phyloP scores from a whole-genome alignment of 1,284 basidiomycete species.

The Pseudozyma pruni region DNA sequence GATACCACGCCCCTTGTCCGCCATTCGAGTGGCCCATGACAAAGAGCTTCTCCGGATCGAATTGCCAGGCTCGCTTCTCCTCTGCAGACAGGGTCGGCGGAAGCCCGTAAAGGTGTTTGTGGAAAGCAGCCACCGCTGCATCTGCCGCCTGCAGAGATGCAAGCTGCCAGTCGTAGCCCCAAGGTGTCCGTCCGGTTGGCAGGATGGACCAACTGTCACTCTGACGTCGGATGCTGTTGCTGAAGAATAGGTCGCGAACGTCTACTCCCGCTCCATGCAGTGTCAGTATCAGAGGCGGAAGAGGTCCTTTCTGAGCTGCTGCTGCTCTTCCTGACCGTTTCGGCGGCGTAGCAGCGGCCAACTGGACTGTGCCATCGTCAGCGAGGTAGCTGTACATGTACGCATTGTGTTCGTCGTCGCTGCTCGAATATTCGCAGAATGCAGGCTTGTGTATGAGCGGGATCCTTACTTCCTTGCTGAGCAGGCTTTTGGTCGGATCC shows the following conservation, averaged over 20 bases:
- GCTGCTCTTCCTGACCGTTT: not conserved
- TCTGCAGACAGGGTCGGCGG: slow-evolving; percentile 13
- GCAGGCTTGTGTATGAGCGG: slow-evolving; percentile 14
- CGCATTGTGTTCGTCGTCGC: slow-evolving; percentile 15
- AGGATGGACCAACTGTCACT: slow-evolving; percentile 77
- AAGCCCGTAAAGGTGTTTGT: slow-evolving; percentile 60
- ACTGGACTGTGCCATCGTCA: slow-evolving; percentile 11
- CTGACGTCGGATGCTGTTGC: slow-evolving; percentile 74
- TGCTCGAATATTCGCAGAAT: slow-evolving; percentile 25
- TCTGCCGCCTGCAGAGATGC: slow-evolving; percentile 76
- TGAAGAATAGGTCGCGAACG: slow-evolving; percentile 66
- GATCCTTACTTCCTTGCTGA: slow-evolving; percentile 10
- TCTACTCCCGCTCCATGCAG: slow-evolving; percentile 85
- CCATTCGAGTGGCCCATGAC: slow-evolving; percentile 91
- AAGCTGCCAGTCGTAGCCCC: slow-evolving; percentile 89
- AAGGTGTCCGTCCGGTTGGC: slow-evolving; percentile 72
- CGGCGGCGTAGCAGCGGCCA: slow-evolving; percentile 47
- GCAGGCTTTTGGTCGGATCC: not conserved
- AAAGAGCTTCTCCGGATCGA: slow-evolving; percentile 70
- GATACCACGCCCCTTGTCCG: slow-evolving; percentile 87
- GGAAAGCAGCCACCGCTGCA: slow-evolving; percentile 72
- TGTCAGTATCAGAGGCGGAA: slow-evolving; percentile 74
- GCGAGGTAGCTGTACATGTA: slow-evolving; percentile 38
- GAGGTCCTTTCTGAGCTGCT: not conserved
- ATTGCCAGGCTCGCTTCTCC: slow-evolving; percentile 23